These are phyloP conservation scores for Ophiostoma triangulosporum DNA, from an alignment of 2,329 filamentous ascomycete species.

Conservation along the genomic window DNA sequence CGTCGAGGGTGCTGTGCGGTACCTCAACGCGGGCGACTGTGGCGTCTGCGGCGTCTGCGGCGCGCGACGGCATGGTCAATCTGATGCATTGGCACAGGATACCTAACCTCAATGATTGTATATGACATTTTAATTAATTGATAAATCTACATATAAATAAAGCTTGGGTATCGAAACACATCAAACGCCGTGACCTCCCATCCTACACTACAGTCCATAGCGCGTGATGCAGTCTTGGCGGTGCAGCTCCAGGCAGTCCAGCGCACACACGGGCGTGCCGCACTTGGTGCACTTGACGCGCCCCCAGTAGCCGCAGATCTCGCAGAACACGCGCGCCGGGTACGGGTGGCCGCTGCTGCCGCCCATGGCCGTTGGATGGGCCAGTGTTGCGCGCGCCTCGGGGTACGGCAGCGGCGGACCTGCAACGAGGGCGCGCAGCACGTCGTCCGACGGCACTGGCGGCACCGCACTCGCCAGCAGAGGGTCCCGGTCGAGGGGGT, in stretches of 20 bases:
- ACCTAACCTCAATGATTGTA: too few relatives aligned
- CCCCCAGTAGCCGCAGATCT: constrained; percentile 74
- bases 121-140: too few relatives aligned
- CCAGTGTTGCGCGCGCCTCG: constrained; percentile 28
- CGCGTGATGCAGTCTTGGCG: constrained; percentile 57
- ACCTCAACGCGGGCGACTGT: constrained; percentile 56
- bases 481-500: constrained; percentile 40
- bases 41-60: constrained; percentile 60
- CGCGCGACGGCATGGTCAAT: constrained; percentile 12
- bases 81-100: neutral
- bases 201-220: constrained; percentile 33
- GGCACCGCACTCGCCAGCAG: constrained; percentile 47
- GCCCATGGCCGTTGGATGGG: neutral
- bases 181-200: neutral
- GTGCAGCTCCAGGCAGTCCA: constrained; percentile 61
- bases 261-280: constrained; percentile 61
- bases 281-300: constrained; percentile 64
- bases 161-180: neutral
- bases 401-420: constrained; percentile 54
- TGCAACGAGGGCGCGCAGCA: constrained; percentile 49
- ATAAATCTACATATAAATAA: neutral
- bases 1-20: constrained; percentile 34
- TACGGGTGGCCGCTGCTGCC: constrained; percentile 25
- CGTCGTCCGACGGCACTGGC: constrained; percentile 40
- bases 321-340: constrained; percentile 56